Evolutionary conservation across 2,329 filamentous ascomycete species (phyloP).

Genomic region (Intubia oerlemansii): DNA sequence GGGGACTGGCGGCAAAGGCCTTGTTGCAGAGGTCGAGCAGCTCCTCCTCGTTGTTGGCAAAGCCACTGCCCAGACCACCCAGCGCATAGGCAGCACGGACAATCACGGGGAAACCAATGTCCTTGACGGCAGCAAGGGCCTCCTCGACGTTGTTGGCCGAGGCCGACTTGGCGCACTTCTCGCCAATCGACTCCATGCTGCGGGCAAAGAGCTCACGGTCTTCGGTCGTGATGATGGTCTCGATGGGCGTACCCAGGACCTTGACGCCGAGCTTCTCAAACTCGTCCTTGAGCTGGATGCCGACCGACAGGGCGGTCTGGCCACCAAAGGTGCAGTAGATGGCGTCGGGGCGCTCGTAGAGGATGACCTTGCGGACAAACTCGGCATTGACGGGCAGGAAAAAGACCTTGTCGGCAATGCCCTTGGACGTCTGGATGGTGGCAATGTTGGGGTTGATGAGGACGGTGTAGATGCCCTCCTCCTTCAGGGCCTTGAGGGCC

Average conservation of each 20-base stretch:
- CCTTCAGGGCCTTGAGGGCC: conserved; percentile 93
- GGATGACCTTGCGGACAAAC: conserved; percentile 93
- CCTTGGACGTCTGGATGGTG: conserved; percentile 96
- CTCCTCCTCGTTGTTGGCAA: conserved; percentile 72
- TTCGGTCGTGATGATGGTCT: conserved; percentile 96
- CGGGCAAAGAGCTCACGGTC: conserved; percentile 93
- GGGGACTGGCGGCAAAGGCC: conserved; percentile 83
- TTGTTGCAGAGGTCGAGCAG: conserved; percentile 79
- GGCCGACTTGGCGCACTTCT: conserved; percentile 94
- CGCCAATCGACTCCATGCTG: conserved; percentile 95
- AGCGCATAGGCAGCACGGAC: conserved; percentile 91
- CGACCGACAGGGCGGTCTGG: conserved; percentile 88
- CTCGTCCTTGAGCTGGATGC: conserved; percentile 94
- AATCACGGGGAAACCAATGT: conserved; percentile 92
- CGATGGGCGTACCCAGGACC: conserved; percentile 88
- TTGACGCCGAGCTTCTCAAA: conserved; percentile 82
- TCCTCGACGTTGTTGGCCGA: conserved; percentile 79
- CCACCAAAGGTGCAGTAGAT: conserved; percentile 98
- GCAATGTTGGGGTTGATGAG: conserved; percentile 99
- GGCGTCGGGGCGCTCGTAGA: conserved; percentile 81
- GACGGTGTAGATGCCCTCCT: conserved; percentile 94
- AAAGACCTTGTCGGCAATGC: conserved; percentile 94
- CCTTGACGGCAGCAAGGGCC: conserved; percentile 68
- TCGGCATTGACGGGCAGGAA: conserved; percentile 94
- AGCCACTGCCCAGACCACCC: conserved; percentile 85